These are phyloP conservation scores for Colletotrichum sp. DNA, from an alignment of 2,329 filamentous ascomycete genomes.

Conservation along the genomic window DNA sequence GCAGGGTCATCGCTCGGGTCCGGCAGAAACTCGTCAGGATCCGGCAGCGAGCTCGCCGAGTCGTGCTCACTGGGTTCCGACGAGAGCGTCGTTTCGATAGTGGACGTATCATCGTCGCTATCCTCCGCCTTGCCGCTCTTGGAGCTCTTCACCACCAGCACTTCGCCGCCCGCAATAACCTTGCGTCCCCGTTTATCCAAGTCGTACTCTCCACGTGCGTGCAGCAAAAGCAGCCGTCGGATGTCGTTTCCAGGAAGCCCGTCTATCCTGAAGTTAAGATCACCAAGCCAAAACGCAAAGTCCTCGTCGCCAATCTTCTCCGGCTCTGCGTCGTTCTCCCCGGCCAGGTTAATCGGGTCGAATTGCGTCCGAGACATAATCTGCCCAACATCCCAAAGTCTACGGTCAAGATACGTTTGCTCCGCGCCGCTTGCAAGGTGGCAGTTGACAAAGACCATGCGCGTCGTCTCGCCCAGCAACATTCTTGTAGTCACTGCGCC, in stretches of 20 bases:
- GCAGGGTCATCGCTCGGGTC: conserved; percentile 79
- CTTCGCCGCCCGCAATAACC: conserved; percentile 49
- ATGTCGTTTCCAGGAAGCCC: conserved; percentile 91
- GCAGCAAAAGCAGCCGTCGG: conserved; percentile 79
- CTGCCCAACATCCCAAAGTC: conserved; percentile 89
- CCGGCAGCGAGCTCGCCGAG: conserved; percentile 52
- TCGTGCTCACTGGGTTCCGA: conserved; percentile 38
- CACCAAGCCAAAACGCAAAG: conserved; percentile 94
- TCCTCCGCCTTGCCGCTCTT: conserved; percentile 31
- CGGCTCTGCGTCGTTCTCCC: conserved; percentile 68
- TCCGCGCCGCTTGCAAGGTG: conserved; percentile 90
- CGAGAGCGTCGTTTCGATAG: conserved; percentile 34
- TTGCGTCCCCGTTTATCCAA: conserved; percentile 45
- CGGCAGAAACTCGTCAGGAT: conserved; percentile 69
- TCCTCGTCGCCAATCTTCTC: conserved; percentile 87
- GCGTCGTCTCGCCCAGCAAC: conserved; percentile 87
- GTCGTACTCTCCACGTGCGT: conserved; percentile 80
- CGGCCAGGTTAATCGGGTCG: conserved; percentile 70
- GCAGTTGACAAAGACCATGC: conserved; percentile 87
- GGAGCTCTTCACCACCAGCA: conserved; percentile 28
- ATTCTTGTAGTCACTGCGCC: conserved; percentile 84
- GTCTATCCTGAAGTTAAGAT: conserved; percentile 92
- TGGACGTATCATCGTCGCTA: conserved; percentile 49
- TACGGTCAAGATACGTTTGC: conserved; percentile 75
- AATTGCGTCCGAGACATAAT: conserved; percentile 80